A percentile compares a stretch with the other conserved stretches of the same genome.
These are phyloP conservation scores for Aspergillus hiratsukae DNA, from an alignment of 2,329 filamentous ascomycete genomes.

Conservation along the genomic window DNA sequence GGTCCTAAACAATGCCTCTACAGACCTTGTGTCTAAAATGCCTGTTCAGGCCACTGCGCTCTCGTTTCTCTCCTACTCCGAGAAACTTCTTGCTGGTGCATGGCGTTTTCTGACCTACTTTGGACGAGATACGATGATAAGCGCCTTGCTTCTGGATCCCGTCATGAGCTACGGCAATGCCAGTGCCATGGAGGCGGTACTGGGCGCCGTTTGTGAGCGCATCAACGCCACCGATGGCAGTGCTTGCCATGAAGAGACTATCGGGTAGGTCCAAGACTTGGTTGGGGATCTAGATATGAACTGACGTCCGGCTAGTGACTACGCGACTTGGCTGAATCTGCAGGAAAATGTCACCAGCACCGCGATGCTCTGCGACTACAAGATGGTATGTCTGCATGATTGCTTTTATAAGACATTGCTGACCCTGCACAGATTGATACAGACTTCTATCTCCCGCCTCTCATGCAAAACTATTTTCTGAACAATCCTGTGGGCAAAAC, in stretches of 20 bases:
- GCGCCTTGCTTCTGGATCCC: conserved; percentile 54
- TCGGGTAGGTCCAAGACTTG: conserved; percentile 38
- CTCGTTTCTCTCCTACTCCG: conserved; percentile 60
- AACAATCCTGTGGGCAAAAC: not conserved
- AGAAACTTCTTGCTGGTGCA: conserved; percentile 60
- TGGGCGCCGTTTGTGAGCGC: conserved; percentile 57
- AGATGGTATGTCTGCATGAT: conserved; percentile 41
- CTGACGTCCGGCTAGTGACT: conserved; percentile 43
- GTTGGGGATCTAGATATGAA: not conserved
- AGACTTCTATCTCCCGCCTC: not conserved
- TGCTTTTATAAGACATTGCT: not conserved
- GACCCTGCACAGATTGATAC: not conserved
- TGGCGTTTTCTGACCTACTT: conserved; percentile 67
- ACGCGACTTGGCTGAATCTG: conserved; percentile 57
- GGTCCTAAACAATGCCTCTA: not conserved
- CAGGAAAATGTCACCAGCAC: conserved; percentile 51
- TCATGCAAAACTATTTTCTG: not conserved
- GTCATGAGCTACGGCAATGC: conserved; percentile 54
- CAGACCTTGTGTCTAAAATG: conserved; percentile 15
- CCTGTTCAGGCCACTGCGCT: conserved; percentile 50
- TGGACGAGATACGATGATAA: conserved; percentile 61
- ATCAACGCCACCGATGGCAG: conserved; percentile 57
- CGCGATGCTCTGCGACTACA: conserved; percentile 54
- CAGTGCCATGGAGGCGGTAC: conserved; percentile 58
- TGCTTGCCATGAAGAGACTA: conserved; percentile 62